Evolutionary conservation across 768 basidiomycete genomes (phyloP).

Genomic region (Podaxis pistillaris): DNA sequence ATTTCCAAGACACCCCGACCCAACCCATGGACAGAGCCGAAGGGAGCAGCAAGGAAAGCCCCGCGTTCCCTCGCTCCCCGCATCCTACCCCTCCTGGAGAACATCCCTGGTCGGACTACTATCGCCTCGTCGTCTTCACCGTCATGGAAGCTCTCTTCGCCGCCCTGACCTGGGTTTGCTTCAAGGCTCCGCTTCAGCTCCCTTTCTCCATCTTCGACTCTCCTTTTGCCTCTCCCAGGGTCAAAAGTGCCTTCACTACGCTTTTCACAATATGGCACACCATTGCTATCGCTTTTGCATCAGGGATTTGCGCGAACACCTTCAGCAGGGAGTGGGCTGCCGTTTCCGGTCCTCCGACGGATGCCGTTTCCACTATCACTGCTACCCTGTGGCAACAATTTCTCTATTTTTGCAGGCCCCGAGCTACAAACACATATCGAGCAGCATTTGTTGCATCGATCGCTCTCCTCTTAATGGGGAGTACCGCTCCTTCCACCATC

Average conservation of each 20-base stretch:
- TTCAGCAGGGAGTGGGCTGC: constrained; percentile 4
- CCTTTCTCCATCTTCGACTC: background rate
- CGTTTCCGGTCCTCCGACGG: background rate
- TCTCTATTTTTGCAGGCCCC: background rate
- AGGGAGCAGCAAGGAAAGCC: background rate
- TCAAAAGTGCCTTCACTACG: background rate
- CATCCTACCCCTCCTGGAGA: background rate
- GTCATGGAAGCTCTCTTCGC: background rate
- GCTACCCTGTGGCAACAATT: background rate
- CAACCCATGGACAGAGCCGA: background rate
- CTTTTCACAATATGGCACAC: background rate
- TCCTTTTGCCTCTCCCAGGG: background rate
- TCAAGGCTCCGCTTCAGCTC: background rate
- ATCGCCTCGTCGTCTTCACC: background rate
- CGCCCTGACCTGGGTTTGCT: background rate
- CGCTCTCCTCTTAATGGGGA: background rate
- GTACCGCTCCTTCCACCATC: background rate
- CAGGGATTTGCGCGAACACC: background rate
- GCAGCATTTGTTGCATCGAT: background rate
- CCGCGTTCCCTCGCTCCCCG: no score
- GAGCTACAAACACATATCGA: background rate
- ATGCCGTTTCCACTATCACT: background rate
- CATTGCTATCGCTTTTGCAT: background rate
- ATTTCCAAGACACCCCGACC: no score
- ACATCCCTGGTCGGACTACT: background rate